Percentiles rank a stretch among this genome's conserved stretches.
Conservation (phyloP, 1,284 basidiomycete genomes). For the Calocybe gambosa region DNA sequence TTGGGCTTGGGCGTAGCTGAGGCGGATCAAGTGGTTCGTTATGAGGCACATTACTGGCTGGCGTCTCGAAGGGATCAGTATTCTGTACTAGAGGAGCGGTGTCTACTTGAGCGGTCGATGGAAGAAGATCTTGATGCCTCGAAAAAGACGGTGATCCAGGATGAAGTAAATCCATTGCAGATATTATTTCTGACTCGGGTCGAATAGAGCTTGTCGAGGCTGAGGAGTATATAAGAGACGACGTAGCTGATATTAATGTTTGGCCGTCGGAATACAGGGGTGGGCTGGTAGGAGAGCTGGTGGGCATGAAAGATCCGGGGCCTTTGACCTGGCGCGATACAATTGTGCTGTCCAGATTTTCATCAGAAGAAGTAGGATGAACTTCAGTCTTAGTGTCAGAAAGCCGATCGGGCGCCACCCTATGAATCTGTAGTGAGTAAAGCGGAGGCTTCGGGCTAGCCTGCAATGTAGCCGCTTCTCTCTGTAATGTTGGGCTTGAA, state of each 20-base stretch:
- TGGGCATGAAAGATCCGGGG: background rate
- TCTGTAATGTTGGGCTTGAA: background rate
- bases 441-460: background rate
- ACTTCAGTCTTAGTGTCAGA: background rate
- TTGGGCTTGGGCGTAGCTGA: slow-evolving; percentile 5
- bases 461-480: background rate
- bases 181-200: background rate
- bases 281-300: slow-evolving; percentile 2
- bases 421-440: slow-evolving; percentile 1
- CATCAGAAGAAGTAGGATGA: background rate
- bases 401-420: background rate
- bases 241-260: background rate
- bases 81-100: background rate
- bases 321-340: background rate
- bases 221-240: background rate
- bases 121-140: background rate
- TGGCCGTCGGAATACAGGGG: slow-evolving; percentile 8
- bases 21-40: slow-evolving; percentile 1
- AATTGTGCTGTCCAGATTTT: background rate
- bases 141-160: slow-evolving; percentile 4
- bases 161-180: background rate
- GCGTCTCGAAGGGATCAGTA: slow-evolving; percentile 4
- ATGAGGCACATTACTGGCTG: slow-evolving; percentile 2
- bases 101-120: background rate
- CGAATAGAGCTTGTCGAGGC: background rate